Base-by-base conservation (phyloP, 2,329 filamentous ascomycete genomes). In the Hysterium pulicare region DNA sequence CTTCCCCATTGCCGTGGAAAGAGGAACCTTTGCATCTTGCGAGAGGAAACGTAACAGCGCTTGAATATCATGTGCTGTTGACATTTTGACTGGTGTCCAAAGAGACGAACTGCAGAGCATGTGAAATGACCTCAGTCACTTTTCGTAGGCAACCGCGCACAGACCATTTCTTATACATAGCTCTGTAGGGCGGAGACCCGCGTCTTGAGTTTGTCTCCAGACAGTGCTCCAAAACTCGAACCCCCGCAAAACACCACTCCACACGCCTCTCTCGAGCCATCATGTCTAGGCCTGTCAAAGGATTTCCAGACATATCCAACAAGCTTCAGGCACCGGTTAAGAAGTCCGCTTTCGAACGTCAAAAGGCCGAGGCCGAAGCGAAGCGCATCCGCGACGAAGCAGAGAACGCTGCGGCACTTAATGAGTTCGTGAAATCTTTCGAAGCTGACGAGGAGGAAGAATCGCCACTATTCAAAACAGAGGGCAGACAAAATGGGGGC, bases 281-380 rank as follows among this genome's bases (percentile, higher is more conserved):
- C 19, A 37, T 37, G 34, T 22, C 34, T 7, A 7, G 31, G 7
- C 20, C 20, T 15, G 15, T 20, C 22, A 32, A 24, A 13, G 37
- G 19, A 20, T 34, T 41, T 17, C 28, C 38, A 2, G 31, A 41
- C 26, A 41, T 41, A 20, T 10, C 19, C 6, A 41, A 34, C 38
- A 41, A 41, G 30, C 38, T 41, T 20, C 13, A 24, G 15, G 38
- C 38, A 26, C 38, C 38, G 9, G 22, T 23, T 13, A 41, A 34
- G 68, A 87, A 93, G 62, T 94, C 89, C 16, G 77, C 86, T 20
- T 95, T 94, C 64, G 90, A 95, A 70, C 84, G 84, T 55, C 87
- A 94, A 65, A 89, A 87, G 66, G 87, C 87, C 46, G 89, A 95
- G 64, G 87, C 87, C 43, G 89, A 95, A 72, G 89, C 88, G 19